phyloP scores from a whole-genome alignment of 345 rosid species.

The Turnera subulata region DNA sequence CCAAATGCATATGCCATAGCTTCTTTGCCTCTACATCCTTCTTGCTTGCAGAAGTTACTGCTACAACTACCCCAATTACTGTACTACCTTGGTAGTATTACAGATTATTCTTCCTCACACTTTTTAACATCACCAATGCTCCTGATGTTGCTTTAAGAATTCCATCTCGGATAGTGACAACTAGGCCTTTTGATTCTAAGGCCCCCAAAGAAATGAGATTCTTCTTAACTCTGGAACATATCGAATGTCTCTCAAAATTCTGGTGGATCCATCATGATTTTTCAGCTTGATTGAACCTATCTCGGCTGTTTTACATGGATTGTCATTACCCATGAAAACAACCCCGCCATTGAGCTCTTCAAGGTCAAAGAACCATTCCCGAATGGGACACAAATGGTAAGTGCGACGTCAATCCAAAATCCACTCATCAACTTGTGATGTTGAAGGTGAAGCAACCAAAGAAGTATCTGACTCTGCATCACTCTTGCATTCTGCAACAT shows the following conservation, averaged over 20 bases:
- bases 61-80: neutral
- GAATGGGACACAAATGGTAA: constrained; percentile 5
- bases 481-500: neutral
- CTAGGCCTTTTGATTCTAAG: neutral
- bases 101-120: no score
- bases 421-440: neutral
- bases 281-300: constrained; percentile 1
- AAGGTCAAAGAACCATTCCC: constrained; percentile 5
- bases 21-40: neutral
- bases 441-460: neutral
- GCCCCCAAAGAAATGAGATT: no score
- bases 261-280: constrained; percentile 3
- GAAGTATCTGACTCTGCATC: neutral
- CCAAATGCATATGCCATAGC: neutral
- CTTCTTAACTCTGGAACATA: neutral
- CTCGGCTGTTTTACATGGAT: neutral
- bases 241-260: neutral
- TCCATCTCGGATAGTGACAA: no score
- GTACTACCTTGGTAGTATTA: neutral
- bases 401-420: neutral
- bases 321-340: constrained; percentile 1
- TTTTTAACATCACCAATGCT: no score
- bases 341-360: constrained; percentile 4
- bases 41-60: neutral
- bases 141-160: no score